These are phyloP conservation scores for Curvularia sp. DNA, from an alignment of 2,329 filamentous ascomycete species.

Conservation along the genomic window DNA sequence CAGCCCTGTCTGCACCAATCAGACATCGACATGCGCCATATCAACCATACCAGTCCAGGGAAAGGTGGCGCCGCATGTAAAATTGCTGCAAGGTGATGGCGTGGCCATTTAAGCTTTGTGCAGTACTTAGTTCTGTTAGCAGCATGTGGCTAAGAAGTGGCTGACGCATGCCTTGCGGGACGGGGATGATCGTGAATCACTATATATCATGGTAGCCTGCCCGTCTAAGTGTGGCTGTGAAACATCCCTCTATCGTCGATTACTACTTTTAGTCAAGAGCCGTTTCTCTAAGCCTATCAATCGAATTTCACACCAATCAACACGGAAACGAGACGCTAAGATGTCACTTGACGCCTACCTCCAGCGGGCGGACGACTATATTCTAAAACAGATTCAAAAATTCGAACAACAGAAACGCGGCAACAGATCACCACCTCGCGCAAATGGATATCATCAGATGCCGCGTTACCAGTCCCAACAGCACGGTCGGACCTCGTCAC, in stretches of 20 bases:
- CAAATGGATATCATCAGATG: slow-evolving; percentile 17
- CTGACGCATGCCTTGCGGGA: slow-evolving; percentile 21
- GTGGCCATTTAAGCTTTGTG: slow-evolving; percentile 21
- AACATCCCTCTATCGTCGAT: slow-evolving; percentile 3
- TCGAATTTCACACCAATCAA: neutral
- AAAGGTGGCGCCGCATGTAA: slow-evolving; percentile 14
- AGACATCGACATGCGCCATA: slow-evolving; percentile 13
- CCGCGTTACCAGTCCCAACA: slow-evolving; percentile 6
- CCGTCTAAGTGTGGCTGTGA: slow-evolving; percentile 14
- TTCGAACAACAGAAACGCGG: slow-evolving; percentile 25
- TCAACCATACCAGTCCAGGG: slow-evolving; percentile 3
- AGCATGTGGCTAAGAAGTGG: slow-evolving; percentile 19
- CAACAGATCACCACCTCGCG: slow-evolving; percentile 13
- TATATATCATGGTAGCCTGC: slow-evolving; percentile 14
- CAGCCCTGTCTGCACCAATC: slow-evolving; percentile 17
- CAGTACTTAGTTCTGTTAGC: slow-evolving; percentile 7
- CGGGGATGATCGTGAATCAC: slow-evolving; percentile 3
- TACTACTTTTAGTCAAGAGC: slow-evolving; percentile 1
- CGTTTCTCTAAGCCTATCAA: neutral
- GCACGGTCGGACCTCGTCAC: slow-evolving; percentile 8
- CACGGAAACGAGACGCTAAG: neutral
- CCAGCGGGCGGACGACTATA: slow-evolving; percentile 26
- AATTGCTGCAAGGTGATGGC: slow-evolving; percentile 17
- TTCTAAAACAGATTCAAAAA: slow-evolving; percentile 27
- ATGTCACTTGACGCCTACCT: slow-evolving; percentile 26